phyloP scores from a whole-genome alignment of 2,329 filamentous ascomycete species.

The Periconia sp. region DNA sequence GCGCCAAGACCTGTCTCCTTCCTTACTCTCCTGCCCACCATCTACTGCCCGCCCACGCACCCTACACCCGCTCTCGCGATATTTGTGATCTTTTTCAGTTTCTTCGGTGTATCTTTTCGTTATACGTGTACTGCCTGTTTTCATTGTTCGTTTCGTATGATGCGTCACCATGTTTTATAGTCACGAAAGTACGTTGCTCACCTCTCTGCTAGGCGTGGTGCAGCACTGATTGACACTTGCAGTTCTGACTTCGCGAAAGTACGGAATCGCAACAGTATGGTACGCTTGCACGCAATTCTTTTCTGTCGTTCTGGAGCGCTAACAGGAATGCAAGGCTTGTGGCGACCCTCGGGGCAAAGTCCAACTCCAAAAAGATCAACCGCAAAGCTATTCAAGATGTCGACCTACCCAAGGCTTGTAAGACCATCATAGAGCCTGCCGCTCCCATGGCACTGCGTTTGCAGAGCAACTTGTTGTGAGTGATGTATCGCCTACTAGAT shows the following conservation, averaged over 20 bases:
- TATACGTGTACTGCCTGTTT: background rate
- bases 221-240: conserved; percentile 21
- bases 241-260: conserved; percentile 81
- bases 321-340: conserved; percentile 68
- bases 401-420: conserved; percentile 81
- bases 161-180: conserved; percentile 80
- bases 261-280: conserved; percentile 96
- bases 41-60: background rate
- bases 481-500: background rate
- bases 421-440: conserved; percentile 81
- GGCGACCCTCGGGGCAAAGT: conserved; percentile 79
- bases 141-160: conserved; percentile 12
- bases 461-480: conserved; percentile 81
- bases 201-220: background rate
- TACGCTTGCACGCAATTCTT: conserved; percentile 46
- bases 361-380: conserved; percentile 70
- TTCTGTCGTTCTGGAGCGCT: conserved; percentile 16
- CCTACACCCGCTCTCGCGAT: background rate
- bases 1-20: conserved; percentile 1
- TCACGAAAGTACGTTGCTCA: conserved; percentile 72
- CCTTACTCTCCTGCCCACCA: background rate
- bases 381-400: conserved; percentile 88
- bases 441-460: conserved; percentile 88
- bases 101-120: background rate
- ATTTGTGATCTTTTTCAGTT: background rate